phyloP scores from a whole-genome alignment of 1,284 basidiomycete genomes.

The Apiotrichum porosum region DNA sequence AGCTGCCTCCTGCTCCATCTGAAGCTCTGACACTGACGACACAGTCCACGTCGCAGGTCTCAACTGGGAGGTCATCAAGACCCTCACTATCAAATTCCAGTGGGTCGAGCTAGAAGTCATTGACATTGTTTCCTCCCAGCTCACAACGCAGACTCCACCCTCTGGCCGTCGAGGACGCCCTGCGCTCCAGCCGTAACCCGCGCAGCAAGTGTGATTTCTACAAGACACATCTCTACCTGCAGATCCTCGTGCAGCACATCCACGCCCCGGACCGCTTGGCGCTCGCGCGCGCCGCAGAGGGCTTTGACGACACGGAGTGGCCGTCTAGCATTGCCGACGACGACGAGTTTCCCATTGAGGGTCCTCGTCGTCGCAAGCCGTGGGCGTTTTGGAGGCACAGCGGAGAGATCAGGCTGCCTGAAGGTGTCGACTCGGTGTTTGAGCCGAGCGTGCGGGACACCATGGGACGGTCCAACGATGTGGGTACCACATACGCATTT shows the following conservation, averaged over 20 bases:
- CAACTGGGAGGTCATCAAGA: conserved; percentile 49
- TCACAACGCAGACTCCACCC: conserved; percentile 40
- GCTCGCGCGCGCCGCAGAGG: conserved; percentile 22
- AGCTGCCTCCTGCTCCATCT: too few relatives aligned
- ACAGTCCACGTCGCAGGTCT: conserved; percentile 46
- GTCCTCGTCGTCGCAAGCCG: background rate
- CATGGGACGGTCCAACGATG: background rate
- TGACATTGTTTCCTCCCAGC: too few relatives aligned
- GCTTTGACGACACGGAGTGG: conserved; percentile 2
- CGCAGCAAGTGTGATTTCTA: conserved; percentile 49
- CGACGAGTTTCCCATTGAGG: background rate
- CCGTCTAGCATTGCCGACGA: too few relatives aligned
- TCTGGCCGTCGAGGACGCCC: conserved; percentile 46
- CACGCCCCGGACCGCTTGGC: conserved; percentile 29
- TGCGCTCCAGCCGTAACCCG: conserved; percentile 39
- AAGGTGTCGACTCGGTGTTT: conserved; percentile 46
- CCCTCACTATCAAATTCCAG: conserved; percentile 40
- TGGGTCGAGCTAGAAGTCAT: conserved; percentile 14
- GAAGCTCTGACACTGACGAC: conserved; percentile 3
- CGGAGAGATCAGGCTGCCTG: conserved; percentile 31
- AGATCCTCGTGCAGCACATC: conserved; percentile 46
- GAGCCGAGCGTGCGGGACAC: conserved; percentile 29
- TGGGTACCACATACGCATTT: too few relatives aligned
- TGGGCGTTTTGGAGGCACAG: conserved; percentile 5
- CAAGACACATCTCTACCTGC: conserved; percentile 45